Evolutionary conservation across 208 protist genomes (phyloP).

Genomic region (Leishmania martiniquensis): DNA sequence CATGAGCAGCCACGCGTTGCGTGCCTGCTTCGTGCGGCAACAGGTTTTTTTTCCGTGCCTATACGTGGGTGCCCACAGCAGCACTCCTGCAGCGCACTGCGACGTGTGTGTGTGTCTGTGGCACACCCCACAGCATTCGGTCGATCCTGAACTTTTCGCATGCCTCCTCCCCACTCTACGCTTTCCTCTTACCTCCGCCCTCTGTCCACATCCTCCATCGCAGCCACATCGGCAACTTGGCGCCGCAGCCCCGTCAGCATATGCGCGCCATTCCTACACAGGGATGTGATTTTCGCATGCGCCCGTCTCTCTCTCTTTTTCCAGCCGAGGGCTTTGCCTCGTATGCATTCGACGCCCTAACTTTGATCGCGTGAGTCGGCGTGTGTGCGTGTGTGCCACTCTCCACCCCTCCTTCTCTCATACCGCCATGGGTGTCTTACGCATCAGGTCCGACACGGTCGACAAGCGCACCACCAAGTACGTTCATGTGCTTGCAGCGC

Average conservation of each 20-base stretch:
- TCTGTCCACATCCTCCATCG: neutral
- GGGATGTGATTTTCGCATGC: neutral
- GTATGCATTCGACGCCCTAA: too few species aligned
- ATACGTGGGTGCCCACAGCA: neutral
- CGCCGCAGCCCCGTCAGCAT: neutral
- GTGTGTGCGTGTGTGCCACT: neutral
- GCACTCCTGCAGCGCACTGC: neutral
- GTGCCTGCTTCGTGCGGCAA: neutral
- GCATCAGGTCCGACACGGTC: conserved; percentile 12
- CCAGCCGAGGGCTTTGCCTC: too few species aligned
- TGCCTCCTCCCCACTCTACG: neutral
- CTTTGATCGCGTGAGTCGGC: neutral
- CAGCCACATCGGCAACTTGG: neutral
- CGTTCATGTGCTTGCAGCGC: conserved; percentile 32
- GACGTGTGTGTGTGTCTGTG: neutral
- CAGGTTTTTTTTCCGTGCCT: neutral
- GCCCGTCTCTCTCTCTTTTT: neutral
- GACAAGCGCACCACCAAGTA: conserved; percentile 35
- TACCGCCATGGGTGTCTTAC: conserved; percentile 46
- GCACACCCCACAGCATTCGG: neutral
- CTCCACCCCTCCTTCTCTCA: neutral
- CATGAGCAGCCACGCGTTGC: neutral
- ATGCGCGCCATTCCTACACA: neutral
- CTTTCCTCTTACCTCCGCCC: neutral
- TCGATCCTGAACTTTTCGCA: neutral